A percentile compares a stretch with the other conserved stretches of the same genome.
These are phyloP conservation scores for Xylaria curta DNA, from an alignment of 495 filamentous ascomycete species.

Conservation along the genomic window DNA sequence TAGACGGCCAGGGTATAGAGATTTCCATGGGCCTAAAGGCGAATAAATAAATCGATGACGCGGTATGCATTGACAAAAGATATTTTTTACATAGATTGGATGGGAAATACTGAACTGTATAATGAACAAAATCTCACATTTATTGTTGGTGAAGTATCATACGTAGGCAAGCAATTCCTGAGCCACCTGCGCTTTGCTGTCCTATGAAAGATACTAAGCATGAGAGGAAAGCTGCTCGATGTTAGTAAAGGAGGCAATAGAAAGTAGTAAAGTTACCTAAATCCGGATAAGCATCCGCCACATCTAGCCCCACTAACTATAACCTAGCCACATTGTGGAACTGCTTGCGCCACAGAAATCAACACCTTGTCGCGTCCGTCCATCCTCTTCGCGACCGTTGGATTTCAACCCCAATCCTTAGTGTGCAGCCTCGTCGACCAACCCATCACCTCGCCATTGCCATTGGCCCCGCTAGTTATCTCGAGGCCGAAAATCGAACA, in stretches of 20 bases:
- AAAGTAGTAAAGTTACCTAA: too few species aligned
- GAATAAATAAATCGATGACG: constrained; percentile 35
- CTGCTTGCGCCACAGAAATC: constrained; percentile 23
- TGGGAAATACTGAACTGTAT: constrained; percentile 30
- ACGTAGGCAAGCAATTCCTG: background rate
- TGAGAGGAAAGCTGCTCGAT: too few species aligned
- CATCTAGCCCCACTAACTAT: constrained; percentile 4
- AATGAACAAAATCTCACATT: constrained; percentile 22
- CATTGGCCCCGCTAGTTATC: constrained; percentile 5
- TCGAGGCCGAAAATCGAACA: constrained; percentile 2
- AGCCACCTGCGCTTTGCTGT: background rate
- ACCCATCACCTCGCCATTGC: constrained; percentile 9
- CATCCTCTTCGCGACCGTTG: constrained; percentile 35
- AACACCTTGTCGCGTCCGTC: constrained; percentile 28
- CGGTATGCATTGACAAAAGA: constrained; percentile 19
- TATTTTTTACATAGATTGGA: constrained; percentile 23
- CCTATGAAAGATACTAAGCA: background rate
- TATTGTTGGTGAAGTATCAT: background rate
- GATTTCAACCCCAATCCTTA: constrained; percentile 23
- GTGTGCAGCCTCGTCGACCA: constrained; percentile 21
- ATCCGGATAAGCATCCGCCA: constrained; percentile 19
- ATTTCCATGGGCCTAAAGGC: constrained; percentile 24
- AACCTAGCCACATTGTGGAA: constrained; percentile 2
- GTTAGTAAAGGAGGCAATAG: too few species aligned
- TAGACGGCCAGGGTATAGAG: constrained; percentile 10